Evolutionary conservation across 352 stramenopile genomes (phyloP).

Genomic region (Lagenidium sp.): DNA sequence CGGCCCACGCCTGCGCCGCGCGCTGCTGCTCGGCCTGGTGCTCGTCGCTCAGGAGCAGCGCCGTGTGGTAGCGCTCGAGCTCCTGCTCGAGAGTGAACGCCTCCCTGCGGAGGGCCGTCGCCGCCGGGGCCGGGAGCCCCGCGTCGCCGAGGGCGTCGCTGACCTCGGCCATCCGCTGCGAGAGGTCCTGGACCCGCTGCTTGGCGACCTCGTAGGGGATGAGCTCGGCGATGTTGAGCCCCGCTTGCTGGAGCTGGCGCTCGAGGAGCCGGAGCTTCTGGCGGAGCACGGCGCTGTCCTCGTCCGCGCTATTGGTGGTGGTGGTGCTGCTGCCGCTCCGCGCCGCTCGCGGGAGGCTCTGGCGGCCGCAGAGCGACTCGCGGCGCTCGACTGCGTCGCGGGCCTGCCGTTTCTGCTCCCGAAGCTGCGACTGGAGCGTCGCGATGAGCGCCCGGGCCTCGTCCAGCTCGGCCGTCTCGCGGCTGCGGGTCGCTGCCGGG

Average conservation of each 20-base stretch:
- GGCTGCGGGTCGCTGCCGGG: conserved; percentile 40
- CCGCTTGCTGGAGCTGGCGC: conserved; percentile 60
- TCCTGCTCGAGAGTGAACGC: conserved; percentile 87
- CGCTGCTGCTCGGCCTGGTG: conserved; percentile 74
- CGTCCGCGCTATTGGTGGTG: conserved; percentile 12
- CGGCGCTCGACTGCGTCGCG: conserved; percentile 33
- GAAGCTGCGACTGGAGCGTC: conserved; percentile 44
- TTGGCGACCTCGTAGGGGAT: conserved; percentile 85
- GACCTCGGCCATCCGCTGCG: conserved; percentile 76
- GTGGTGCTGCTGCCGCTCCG: conserved; percentile 1
- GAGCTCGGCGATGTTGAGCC: conserved; percentile 79
- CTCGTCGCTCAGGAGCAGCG: conserved; percentile 86
- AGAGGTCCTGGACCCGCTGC: conserved; percentile 68
- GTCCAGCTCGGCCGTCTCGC: conserved; percentile 42
- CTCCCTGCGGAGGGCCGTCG: conserved; percentile 47
- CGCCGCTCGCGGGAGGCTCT: conserved; percentile 26
- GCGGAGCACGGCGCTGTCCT: conserved; percentile 44
- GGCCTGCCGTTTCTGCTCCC: conserved; percentile 41
- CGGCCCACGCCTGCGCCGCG: conserved; percentile 70
- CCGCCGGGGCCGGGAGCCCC: too few relatives aligned
- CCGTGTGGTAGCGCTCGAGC: conserved; percentile 88
- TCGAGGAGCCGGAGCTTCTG: conserved; percentile 68
- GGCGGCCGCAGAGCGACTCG: conserved; percentile 52
- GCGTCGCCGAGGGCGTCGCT: too few relatives aligned
- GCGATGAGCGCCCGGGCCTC: conserved; percentile 52